Base-by-base conservation (phyloP, 805 yeast genomes). In the Zygotorulaspora florentina region DNA sequence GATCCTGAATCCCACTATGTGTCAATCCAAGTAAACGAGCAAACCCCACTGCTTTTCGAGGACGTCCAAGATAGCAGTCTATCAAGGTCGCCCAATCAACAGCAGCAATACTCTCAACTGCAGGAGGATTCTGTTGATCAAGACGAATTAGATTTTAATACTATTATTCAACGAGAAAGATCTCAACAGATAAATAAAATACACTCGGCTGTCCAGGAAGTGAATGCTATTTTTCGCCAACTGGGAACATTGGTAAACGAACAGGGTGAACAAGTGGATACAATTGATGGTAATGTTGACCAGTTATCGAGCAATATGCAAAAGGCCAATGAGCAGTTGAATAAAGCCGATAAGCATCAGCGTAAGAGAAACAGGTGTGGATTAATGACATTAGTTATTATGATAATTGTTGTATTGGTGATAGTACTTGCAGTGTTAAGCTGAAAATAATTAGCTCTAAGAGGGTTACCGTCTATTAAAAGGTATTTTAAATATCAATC, bases 191-290 rank as follows among this genome's bases (percentile, higher is more conserved):
- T 90, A 27, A 71, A 73, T 26, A 81, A 79, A 50, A 83, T 89
- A 8, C 81, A 84, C 35, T 79, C 79, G 35, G 95, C 96, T 0
- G 87, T 89, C 9, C 77, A 74, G 43, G 96, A 90, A 53, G 87
- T 90, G 35, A 89, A 90, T 63, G 75, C 88, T 8, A 89, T 90
- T 3, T 89, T 88, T 63, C 80, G 81, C 53, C 96, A 89, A 57
- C 65, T 90, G 46, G 88, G 89, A 12, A 75, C 79, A 31, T 68
- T 90, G 56, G 93, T 90, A 2, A 72, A 75, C 42, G 90, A 87
- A 63, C 97, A 90, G 62, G 96, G 96, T 5, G 81, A 77, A 26
- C 89, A 86, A 54, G 74, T 90, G 13, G 95, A 88, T 58, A 79
- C 89, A 0, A 80, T 90, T 13, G 96, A 88, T 59, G 87, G 83